Percentiles rank a stretch among this genome's conserved stretches.
phyloP scores from a whole-genome alignment of 1,284 basidiomycete genomes.

The Rhodotorula glutinis region DNA sequence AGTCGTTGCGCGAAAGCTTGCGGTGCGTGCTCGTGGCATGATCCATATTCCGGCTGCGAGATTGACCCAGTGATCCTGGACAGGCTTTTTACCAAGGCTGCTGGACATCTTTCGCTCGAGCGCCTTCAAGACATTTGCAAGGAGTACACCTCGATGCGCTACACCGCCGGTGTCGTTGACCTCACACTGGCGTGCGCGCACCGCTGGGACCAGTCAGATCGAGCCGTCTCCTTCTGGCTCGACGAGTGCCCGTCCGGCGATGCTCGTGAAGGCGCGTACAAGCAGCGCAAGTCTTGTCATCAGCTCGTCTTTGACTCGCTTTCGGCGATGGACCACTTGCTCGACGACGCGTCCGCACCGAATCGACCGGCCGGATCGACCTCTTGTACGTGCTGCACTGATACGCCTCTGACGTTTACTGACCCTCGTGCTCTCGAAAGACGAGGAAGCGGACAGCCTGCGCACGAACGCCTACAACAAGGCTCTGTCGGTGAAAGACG shows the following conservation, averaged over 20 bases:
- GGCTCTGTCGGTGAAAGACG: conserved; percentile 78
- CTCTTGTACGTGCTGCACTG: conserved; percentile 2
- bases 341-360: conserved; percentile 43
- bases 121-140: conserved; percentile 78
- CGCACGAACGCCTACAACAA: conserved; percentile 72
- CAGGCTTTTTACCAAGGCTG: conserved; percentile 82
- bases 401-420: too few species aligned
- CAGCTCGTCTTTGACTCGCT: conserved; percentile 77
- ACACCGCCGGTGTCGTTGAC: conserved; percentile 78
- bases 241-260: conserved; percentile 63
- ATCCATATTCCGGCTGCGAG: too few species aligned
- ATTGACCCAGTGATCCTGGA: neutral
- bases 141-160: conserved; percentile 80
- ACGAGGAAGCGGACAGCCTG: conserved; percentile 63
- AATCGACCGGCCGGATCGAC: conserved; percentile 41
- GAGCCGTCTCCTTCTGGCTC: conserved; percentile 73
- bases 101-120: conserved; percentile 75
- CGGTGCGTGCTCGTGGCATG: conserved; percentile 45
- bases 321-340: conserved; percentile 66
- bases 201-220: conserved; percentile 71
- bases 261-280: conserved; percentile 59
- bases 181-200: conserved; percentile 81
- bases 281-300: conserved; percentile 72
- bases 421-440: too few species aligned
- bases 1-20: conserved; percentile 75